Evolutionary conservation across 371 early-diverging fungal genomes (phyloP).

Genomic region (Batkoa obscura): DNA sequence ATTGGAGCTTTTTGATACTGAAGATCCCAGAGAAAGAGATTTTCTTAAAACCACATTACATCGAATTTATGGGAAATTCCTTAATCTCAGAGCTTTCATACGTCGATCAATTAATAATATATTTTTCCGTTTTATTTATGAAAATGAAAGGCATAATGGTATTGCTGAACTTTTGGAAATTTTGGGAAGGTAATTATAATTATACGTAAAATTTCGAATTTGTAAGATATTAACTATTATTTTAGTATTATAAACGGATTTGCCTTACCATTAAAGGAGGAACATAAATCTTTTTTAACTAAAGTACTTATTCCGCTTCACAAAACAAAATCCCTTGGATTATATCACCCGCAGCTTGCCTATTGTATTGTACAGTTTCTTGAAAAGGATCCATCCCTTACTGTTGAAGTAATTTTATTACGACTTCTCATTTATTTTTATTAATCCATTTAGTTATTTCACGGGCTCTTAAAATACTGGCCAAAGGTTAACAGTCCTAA

Average conservation of each 20-base stretch:
- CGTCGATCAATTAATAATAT: conserved; percentile 90
- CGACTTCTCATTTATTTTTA: background rate
- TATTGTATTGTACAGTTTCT: conserved; percentile 97
- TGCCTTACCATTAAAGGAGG: conserved; percentile 89
- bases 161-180: conserved; percentile 95
- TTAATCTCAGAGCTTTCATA: conserved; percentile 85
- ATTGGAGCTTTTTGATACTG: conserved; percentile 87
- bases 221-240: background rate
- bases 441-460: conserved; percentile 65
- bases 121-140: conserved; percentile 92
- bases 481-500: conserved; percentile 95
- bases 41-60: conserved; percentile 93
- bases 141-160: conserved; percentile 87
- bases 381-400: conserved; percentile 86
- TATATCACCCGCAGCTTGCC: conserved; percentile 89
- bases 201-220: too few species aligned
- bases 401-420: conserved; percentile 43
- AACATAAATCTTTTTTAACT: conserved; percentile 85
- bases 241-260: conserved; percentile 93
- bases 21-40: conserved; percentile 94
- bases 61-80: conserved; percentile 91
- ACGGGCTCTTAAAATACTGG: conserved; percentile 80
- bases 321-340: conserved; percentile 67
- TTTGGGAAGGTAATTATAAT: conserved; percentile 50
- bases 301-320: conserved; percentile 85